Base-by-base conservation (phyloP, 495 filamentous ascomycete genomes). In the Podospora pseudocomata region DNA sequence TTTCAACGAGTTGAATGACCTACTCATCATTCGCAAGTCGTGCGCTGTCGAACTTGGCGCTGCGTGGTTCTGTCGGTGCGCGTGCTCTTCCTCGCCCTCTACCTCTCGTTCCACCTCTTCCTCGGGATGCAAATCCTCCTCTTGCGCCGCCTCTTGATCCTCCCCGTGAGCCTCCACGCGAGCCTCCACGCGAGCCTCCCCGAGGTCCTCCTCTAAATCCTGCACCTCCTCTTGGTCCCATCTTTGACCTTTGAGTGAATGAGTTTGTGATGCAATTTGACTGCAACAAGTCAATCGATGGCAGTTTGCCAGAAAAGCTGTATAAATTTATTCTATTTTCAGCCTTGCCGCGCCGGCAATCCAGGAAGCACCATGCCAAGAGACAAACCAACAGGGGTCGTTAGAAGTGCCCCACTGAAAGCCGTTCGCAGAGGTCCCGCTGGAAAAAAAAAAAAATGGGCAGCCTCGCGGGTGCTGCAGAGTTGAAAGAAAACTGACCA, bases 1-100 rank as follows among this genome's bases (percentile, higher is more conserved):
- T 49, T 16, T 13, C 9, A 16, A 16, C 5, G 5, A 49, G 39
- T 49, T 49, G 39, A 16, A 49, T 49, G 1, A 58, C 80, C 64
- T 73, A 78, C 75, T 82, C 78, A 30, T 79, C 72, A 34, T 74
- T 65, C 4, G 74, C 80, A 26, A 82, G 49, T 55, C 82, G 72
- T 28, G 68, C 68, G 64, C 68, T 71, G 68, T 81, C 77, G 65
- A 84, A 83, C 16, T 75, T 71, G 7, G 75, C 65, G 64, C 65
- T 67, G 9, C 63, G 68, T 15, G 27, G 67, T 68, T 61, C 28
- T 49, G n/a, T 57, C 57, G 71, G 67, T 57, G 71, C 71, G 53
- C 81, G 39, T 5, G 39, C 77, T 60, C 80, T 77, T 49, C 79
- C 79, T 69, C 72, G 39, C 2, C 68, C 77, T 71, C 71, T 75